Conservation (phyloP, 345 rosid genomes). For the Orychophragmus violaceus region DNA sequence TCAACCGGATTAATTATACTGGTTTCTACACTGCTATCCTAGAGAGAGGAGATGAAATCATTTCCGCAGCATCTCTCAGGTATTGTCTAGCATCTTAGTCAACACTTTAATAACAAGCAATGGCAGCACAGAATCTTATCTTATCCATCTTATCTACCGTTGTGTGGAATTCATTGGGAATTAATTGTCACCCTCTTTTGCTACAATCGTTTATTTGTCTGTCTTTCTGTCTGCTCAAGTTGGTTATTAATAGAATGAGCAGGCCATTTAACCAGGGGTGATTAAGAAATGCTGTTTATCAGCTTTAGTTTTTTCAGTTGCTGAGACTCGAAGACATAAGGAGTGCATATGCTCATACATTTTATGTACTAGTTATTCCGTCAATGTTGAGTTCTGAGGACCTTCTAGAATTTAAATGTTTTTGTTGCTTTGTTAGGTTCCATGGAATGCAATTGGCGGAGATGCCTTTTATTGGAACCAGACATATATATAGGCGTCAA, state of each 20-base stretch:
- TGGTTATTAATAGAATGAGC: background rate
- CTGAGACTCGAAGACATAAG: background rate
- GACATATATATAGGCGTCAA: conserved; percentile 35
- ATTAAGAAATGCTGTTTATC: background rate
- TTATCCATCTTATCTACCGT: background rate
- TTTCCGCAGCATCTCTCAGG: conserved; percentile 38
- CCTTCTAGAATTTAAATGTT: background rate
- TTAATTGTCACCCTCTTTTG: background rate
- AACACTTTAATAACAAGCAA: background rate
- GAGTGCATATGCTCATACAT: background rate
- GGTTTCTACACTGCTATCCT: conserved; percentile 37
- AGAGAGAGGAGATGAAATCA: conserved; percentile 35
- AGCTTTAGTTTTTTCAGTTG: background rate
- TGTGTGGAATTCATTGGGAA: background rate
- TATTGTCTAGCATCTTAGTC: conserved; percentile 6
- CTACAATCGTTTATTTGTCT: background rate
- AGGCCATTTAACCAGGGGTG: background rate
- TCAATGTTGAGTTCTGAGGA: background rate
- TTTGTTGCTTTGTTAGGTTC: conserved; percentile 23
- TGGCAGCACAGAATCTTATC: background rate
- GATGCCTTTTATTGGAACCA: conserved; percentile 39
- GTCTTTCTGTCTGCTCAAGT: background rate
- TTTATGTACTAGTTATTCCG: background rate
- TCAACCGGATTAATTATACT: conserved; percentile 31
- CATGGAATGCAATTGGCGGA: conserved; percentile 34